Evolutionary conservation across 108 stramenopile genomes (phyloP).

Genomic region (Pseudonitzschia delicatissima): DNA sequence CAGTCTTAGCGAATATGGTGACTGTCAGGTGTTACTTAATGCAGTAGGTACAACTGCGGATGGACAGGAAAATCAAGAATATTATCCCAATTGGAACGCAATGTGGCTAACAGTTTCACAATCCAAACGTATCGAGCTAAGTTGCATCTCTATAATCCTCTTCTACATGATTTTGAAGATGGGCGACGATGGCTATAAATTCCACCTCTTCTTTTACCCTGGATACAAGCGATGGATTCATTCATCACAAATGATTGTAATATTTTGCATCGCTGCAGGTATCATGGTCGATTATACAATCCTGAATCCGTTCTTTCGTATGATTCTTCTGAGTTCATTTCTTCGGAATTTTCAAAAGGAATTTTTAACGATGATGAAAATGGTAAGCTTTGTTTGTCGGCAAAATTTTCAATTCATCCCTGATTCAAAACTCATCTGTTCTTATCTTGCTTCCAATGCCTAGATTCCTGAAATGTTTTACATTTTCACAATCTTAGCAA

Average conservation of each 20-base stretch:
- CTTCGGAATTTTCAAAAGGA: slow-evolving; percentile 47
- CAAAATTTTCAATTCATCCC: not conserved
- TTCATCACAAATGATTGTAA: not conserved
- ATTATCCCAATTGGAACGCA: slow-evolving; percentile 58
- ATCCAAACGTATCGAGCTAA: slow-evolving; percentile 37
- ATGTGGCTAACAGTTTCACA: slow-evolving; percentile 49
- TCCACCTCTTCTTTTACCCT: slow-evolving; percentile 42
- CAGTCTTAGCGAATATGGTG: slow-evolving; percentile 17
- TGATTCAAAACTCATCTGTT: slow-evolving; percentile 4
- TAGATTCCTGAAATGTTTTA: slow-evolving; percentile 19
- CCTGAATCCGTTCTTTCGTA: slow-evolving; percentile 48
- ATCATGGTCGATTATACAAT: slow-evolving; percentile 14
- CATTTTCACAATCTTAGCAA: slow-evolving; percentile 7
- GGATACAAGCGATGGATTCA: slow-evolving; percentile 19
- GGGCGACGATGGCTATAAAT: slow-evolving; percentile 53
- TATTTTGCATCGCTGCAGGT: not conserved
- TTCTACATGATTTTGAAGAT: slow-evolving; percentile 37
- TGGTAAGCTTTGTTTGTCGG: slow-evolving; percentile 28
- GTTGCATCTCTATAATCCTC: slow-evolving; percentile 36
- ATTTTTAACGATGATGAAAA: slow-evolving; percentile 34
- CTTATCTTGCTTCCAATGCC: not conserved
- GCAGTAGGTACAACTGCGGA: slow-evolving; percentile 26
- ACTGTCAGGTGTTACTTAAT: slow-evolving; percentile 37
- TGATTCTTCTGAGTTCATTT: slow-evolving; percentile 43
- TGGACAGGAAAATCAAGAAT: slow-evolving; percentile 24